Evolutionary conservation across 2,329 filamentous ascomycete species (phyloP).

Genomic region (Aspergillus jensenii): DNA sequence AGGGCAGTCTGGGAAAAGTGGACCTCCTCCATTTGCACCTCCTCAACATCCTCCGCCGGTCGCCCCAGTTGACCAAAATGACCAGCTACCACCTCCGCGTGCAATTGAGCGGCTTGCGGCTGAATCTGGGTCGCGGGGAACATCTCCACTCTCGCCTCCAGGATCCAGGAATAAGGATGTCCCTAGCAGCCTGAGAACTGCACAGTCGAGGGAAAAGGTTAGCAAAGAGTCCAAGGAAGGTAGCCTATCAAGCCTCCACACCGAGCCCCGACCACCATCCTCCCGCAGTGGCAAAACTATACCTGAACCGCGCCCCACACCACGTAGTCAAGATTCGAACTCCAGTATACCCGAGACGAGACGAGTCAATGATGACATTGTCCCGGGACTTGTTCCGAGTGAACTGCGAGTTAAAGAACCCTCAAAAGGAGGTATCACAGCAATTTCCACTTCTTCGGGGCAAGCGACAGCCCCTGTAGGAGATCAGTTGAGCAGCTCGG

Average conservation of each 20-base stretch:
- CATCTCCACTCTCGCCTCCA: constrained; percentile 13
- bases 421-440: constrained; percentile 29
- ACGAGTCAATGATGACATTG: constrained; percentile 28
- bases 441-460: constrained; percentile 36
- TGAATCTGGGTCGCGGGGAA: constrained; percentile 18
- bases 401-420: constrained; percentile 31
- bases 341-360: constrained; percentile 19
- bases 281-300: constrained; percentile 28
- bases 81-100: constrained; percentile 25
- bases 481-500: constrained; percentile 22
- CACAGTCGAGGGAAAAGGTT: constrained; percentile 12
- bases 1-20: constrained; percentile 33
- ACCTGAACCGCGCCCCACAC: constrained; percentile 20
- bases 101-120: constrained; percentile 22
- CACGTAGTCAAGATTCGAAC: constrained; percentile 20
- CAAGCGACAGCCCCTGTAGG: constrained; percentile 32
- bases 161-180: constrained; percentile 27
- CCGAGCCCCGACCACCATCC: constrained; percentile 25
- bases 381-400: constrained; percentile 25
- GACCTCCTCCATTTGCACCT: constrained; percentile 31
- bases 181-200: constrained; percentile 15
- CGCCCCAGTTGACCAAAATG: constrained; percentile 21
- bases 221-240: constrained; percentile 20
- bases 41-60: constrained; percentile 26
- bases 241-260: constrained; percentile 20